A percentile compares a stretch with the other conserved stretches of the same genome.
These are phyloP conservation scores for Termitomyces sp. DNA, from an alignment of 768 basidiomycete genomes.

Conservation along the genomic window DNA sequence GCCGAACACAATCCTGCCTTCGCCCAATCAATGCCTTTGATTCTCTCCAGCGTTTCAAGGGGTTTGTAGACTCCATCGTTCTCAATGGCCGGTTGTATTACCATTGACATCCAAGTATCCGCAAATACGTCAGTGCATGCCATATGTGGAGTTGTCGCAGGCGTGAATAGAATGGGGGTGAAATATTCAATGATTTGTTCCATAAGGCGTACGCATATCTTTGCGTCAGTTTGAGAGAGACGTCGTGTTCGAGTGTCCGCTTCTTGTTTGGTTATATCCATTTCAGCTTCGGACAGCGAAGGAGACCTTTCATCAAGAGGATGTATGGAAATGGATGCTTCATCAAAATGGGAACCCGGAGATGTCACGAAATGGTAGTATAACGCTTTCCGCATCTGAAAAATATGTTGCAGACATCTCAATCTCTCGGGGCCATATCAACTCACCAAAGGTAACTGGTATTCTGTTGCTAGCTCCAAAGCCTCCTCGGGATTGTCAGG, in stretches of 20 bases:
- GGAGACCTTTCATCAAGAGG: background rate
- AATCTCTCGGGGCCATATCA: background rate
- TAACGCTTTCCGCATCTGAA: slow-evolving; percentile 54
- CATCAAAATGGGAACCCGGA: slow-evolving; percentile 9
- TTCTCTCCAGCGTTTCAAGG: slow-evolving; percentile 60
- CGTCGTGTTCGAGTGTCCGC: slow-evolving; percentile 6
- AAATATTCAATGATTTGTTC: slow-evolving; percentile 56
- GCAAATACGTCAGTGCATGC: slow-evolving; percentile 68
- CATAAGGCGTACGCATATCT: slow-evolving; percentile 46
- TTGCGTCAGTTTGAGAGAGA: slow-evolving; percentile 24
- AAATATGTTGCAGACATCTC: background rate
- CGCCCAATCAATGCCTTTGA: slow-evolving; percentile 57
- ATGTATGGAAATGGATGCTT: background rate
- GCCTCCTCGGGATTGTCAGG: slow-evolving; percentile 47
- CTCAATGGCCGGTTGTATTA: slow-evolving; percentile 62
- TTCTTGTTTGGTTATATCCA: background rate
- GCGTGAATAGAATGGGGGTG: slow-evolving; percentile 68
- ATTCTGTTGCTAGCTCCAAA: slow-evolving; percentile 42
- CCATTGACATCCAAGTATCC: slow-evolving; percentile 63
- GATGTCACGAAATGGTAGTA: slow-evolving; percentile 57
- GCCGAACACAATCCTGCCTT: slow-evolving; percentile 49
- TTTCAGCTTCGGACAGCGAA: slow-evolving; percentile 4
- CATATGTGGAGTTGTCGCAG: slow-evolving; percentile 67
- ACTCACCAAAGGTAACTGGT: slow-evolving; percentile 46
- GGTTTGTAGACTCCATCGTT: slow-evolving; percentile 63